These are phyloP conservation scores for Halenospora varia DNA, from an alignment of 495 filamentous ascomycete genomes.

Conservation along the genomic window DNA sequence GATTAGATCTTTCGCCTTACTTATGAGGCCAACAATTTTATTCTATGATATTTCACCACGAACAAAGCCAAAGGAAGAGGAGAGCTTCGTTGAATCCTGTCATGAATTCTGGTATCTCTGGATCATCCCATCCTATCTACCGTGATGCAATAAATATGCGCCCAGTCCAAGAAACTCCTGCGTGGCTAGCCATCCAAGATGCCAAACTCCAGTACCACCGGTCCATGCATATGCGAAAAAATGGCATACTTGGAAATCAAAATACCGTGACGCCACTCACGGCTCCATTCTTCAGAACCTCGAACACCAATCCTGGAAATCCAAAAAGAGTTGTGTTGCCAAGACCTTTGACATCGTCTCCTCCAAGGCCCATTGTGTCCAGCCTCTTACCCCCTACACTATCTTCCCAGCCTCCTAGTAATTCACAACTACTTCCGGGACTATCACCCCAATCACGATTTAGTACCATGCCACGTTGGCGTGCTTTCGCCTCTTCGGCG, in stretches of 20 bases:
- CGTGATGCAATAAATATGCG: no score
- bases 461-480: conserved; percentile 78
- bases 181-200: neutral
- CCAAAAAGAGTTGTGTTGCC: conserved; percentile 86
- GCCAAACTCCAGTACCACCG: neutral
- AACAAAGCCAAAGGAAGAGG: no score
- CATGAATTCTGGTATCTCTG: no score
- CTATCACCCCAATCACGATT: conserved; percentile 90
- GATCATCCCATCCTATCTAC: no score
- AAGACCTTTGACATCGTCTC: conserved; percentile 52
- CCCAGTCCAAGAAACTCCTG: no score
- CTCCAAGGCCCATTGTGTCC: conserved; percentile 34
- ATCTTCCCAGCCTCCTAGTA: conserved; percentile 88
- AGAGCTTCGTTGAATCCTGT: no score
- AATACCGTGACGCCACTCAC: conserved; percentile 90
- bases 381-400: conserved; percentile 38
- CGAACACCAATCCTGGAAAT: conserved; percentile 90
- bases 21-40: no score
- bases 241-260: conserved; percentile 31
- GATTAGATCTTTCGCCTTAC: no score
- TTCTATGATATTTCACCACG: no score
- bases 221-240: neutral
- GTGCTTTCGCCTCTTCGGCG: conserved; percentile 54
- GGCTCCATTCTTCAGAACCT: conserved; percentile 88
- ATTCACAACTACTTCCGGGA: conserved; percentile 83